Evolutionary conservation across 2,329 filamentous ascomycete genomes (phyloP).

Genomic region (Beauveria caledonica): DNA sequence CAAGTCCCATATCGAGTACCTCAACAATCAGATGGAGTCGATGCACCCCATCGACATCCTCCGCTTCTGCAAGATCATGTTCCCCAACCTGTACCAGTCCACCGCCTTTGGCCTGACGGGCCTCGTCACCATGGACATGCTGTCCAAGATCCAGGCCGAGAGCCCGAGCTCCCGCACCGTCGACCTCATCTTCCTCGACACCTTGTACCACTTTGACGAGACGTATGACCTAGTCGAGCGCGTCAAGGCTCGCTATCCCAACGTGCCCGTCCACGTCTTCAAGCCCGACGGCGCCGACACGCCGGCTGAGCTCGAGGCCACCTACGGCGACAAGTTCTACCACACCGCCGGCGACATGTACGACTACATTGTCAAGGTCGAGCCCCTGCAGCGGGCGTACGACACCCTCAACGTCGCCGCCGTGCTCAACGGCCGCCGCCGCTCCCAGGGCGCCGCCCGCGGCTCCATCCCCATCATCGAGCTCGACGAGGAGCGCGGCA

Average conservation of each 20-base stretch:
- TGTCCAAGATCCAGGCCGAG: slow-evolving; percentile 63
- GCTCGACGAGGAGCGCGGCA: slow-evolving; percentile 74
- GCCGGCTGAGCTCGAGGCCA: slow-evolving; percentile 67
- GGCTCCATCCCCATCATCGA: slow-evolving; percentile 88
- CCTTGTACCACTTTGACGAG: slow-evolving; percentile 73
- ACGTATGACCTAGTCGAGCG: slow-evolving; percentile 66
- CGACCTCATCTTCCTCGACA: slow-evolving; percentile 75
- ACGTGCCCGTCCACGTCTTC: slow-evolving; percentile 78
- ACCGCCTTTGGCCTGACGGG: slow-evolving; percentile 78
- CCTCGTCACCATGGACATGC: slow-evolving; percentile 76
- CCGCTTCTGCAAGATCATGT: slow-evolving; percentile 81
- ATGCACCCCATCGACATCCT: slow-evolving; percentile 88
- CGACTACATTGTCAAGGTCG: slow-evolving; percentile 96
- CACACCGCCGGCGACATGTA: slow-evolving; percentile 82
- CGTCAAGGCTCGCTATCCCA: slow-evolving; percentile 67
- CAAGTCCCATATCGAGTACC: slow-evolving; percentile 76
- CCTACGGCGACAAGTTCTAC: slow-evolving; percentile 78
- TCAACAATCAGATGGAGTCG: slow-evolving; percentile 82
- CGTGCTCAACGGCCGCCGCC: slow-evolving; percentile 82
- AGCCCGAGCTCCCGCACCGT: slow-evolving; percentile 51
- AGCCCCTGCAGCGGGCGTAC: slow-evolving; percentile 89
- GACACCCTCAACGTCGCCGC: slow-evolving; percentile 79
- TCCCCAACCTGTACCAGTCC: slow-evolving; percentile 83
- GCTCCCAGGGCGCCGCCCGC: slow-evolving; percentile 87
- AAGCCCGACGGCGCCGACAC: slow-evolving; percentile 71